Evolutionary conservation across 139 green algal genomes (phyloP).

Genomic region (Choricystis sp.): DNA sequence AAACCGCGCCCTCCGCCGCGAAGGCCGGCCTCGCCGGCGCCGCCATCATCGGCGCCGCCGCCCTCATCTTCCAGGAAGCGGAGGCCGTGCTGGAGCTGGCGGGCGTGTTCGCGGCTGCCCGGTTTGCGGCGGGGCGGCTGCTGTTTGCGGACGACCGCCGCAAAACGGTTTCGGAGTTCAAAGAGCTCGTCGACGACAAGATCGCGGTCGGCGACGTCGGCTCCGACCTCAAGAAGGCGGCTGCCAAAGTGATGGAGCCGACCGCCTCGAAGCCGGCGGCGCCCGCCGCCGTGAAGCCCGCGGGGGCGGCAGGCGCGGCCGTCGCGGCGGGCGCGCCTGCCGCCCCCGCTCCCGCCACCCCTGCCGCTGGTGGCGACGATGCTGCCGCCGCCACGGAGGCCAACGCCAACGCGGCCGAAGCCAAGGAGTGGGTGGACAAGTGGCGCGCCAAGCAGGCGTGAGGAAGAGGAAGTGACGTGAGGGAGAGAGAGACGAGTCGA

Average conservation of each 20-base stretch:
- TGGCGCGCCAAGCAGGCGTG: not conserved
- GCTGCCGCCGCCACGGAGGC: not conserved
- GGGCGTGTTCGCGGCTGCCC: conserved; percentile 6
- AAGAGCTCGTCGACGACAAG: conserved; percentile 3
- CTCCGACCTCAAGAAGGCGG: conserved; percentile 3
- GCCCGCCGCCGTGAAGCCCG: not conserved
- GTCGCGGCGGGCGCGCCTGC: not conserved
- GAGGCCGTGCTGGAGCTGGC: conserved; percentile 15
- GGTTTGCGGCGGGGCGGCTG: conserved; percentile 5
- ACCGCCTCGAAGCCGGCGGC: not conserved
- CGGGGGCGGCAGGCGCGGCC: not conserved
- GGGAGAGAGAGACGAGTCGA: no score
- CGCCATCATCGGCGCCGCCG: conserved; percentile 2
- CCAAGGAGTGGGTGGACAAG: not conserved
- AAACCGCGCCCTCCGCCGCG: conserved; percentile 6
- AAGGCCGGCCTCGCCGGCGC: conserved; percentile 13
- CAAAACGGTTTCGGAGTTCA: conserved; percentile 7
- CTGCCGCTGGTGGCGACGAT: not conserved
- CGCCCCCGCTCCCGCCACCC: not conserved
- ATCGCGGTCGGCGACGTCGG: conserved; percentile 2
- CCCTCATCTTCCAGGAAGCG: conserved; percentile 16
- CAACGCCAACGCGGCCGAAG: not conserved
- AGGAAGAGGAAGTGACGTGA: not conserved
- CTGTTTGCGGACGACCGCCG: conserved; percentile 14
- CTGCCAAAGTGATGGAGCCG: not conserved